phyloP scores from a whole-genome alignment of 768 basidiomycete species.

The Tephrocybe sp. region DNA sequence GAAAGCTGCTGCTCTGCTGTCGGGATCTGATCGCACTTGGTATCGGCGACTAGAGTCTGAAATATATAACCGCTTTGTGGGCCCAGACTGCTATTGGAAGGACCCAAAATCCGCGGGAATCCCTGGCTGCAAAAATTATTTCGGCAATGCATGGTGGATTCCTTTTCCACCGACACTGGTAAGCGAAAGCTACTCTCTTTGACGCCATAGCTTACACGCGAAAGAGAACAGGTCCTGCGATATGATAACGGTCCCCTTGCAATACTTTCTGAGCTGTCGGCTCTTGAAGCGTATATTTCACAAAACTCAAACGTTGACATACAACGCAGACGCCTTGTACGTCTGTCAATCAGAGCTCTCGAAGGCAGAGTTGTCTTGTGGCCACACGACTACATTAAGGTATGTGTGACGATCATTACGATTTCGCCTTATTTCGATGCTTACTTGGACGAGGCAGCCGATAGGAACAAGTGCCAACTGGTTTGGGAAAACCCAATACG shows the following conservation, averaged over 20 bases:
- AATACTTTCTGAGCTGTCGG: conserved; percentile 43
- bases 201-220: background rate
- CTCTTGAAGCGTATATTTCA: conserved; percentile 57
- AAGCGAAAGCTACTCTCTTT: background rate
- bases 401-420: conserved; percentile 24
- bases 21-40: conserved; percentile 47
- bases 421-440: background rate
- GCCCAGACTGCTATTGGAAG: conserved; percentile 77
- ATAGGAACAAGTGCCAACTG: conserved; percentile 47
- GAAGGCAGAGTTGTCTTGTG: conserved; percentile 62
- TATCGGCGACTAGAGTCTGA: conserved; percentile 46
- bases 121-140: conserved; percentile 47
- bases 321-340: conserved; percentile 51
- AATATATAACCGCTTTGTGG: conserved; percentile 59
- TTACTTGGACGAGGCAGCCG: conserved; percentile 28
- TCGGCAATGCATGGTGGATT: conserved; percentile 80
- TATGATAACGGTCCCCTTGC: conserved; percentile 61
- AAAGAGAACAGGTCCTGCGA: conserved; percentile 51
- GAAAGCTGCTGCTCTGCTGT: conserved; percentile 46
- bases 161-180: conserved; percentile 77
- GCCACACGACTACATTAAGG: conserved; percentile 63
- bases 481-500: conserved; percentile 47
- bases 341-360: conserved; percentile 63
- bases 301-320: conserved; percentile 60
- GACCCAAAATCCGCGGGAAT: conserved; percentile 25